Evolutionary conservation across 2,329 filamentous ascomycete species (phyloP).

Genomic region (Microdochium trichocladiopsis): DNA sequence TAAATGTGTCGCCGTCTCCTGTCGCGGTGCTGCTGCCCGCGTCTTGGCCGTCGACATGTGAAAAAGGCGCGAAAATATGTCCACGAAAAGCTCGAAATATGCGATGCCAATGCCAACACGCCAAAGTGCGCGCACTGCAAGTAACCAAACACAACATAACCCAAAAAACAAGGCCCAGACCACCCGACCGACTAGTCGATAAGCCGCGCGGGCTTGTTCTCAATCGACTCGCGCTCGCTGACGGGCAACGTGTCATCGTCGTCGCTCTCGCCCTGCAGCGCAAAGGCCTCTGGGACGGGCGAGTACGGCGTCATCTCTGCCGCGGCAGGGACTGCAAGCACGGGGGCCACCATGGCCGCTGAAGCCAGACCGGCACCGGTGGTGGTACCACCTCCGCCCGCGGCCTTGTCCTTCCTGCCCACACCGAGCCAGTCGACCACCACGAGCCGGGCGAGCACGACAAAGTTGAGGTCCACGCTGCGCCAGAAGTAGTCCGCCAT

Average conservation of each 20-base stretch:
- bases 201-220: background rate
- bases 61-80: too few relatives aligned
- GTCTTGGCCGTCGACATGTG: too few relatives aligned
- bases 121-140: too few relatives aligned
- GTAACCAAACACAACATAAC: too few relatives aligned
- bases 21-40: too few relatives aligned
- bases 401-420: background rate
- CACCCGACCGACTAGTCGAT: background rate
- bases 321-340: background rate
- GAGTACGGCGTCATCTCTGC: background rate
- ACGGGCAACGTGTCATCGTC: background rate
- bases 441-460: background rate
- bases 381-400: background rate
- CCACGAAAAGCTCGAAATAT: too few relatives aligned
- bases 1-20: too few relatives aligned
- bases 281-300: background rate
- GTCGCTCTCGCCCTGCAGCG: background rate
- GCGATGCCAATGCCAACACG: too few relatives aligned
- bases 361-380: background rate
- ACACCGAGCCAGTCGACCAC: constrained; percentile 1
- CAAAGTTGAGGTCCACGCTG: background rate
- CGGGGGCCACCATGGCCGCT: background rate
- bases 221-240: background rate
- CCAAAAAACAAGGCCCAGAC: too few relatives aligned
- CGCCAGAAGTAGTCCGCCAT: constrained; percentile 2